Base-by-base conservation (phyloP, 2,329 filamentous ascomycete species). In the Endocalyx cinctus region DNA sequence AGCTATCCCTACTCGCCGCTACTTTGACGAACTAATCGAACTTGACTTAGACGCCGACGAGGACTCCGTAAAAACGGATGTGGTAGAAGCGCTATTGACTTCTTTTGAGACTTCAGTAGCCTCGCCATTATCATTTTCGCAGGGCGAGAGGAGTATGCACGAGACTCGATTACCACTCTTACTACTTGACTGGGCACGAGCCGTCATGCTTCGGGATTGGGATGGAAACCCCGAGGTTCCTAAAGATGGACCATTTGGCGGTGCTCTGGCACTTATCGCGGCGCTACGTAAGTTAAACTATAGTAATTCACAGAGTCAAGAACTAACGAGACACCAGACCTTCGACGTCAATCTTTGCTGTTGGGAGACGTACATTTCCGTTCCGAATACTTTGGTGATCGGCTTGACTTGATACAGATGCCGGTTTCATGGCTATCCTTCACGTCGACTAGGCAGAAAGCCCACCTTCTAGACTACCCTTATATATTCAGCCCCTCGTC, bases 131-230 rank as follows among this genome's bases (percentile, higher is more conserved):
- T 59, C 68, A 5, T 76, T 79, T 42, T 56, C 67, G 2, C 60
- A 67, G 23, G 43, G 64, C 2, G 76, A 77, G 39, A 66, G 68
- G n/a, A 62, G 65, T 11, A 48, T 74, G 15, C 77, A 78, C 42
- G 75, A 79, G 46, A 74, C 70, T 19, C 63, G 72, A 22, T 65
- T 74, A 13, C 74, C 72, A 6, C 74, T 70, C 10, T 55, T 79
- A 12, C 62, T 77, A 5, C 59, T 87, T 17, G 83, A 87, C 48
- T 88, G 82, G 83, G 74, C 83, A 14, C 72, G 84, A 38, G 79
- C 82, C 0, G 72, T 92, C 2, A 74, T 95, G 50, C 62, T 94
- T 27, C 77, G 80, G 35, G 79, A 86, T 41, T 96, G 89, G 89
- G 75, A 90, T 51, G 85, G 87, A 0, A 76, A 76, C 34, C 74